These are phyloP conservation scores for Trametes pubescens DNA, from an alignment of 1,284 basidiomycete species.

Conservation along the genomic window DNA sequence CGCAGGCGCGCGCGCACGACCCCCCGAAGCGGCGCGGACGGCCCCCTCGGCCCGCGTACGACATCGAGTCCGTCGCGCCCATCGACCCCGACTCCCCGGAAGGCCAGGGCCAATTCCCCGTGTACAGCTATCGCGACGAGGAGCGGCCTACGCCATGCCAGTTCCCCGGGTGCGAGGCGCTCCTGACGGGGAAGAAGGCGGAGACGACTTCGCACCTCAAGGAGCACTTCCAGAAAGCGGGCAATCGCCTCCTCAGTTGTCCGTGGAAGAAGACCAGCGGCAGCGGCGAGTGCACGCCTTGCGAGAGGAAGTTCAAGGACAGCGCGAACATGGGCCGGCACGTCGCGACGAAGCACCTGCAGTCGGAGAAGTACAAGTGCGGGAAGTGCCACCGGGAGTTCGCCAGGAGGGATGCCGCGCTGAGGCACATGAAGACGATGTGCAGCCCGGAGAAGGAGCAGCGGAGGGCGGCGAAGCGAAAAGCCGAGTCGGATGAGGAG, in stretches of 20 bases:
- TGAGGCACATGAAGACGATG: slow-evolving; percentile 35
- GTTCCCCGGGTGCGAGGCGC: slow-evolving; percentile 23
- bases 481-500: slow-evolving; percentile 12
- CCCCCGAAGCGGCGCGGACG: slow-evolving; percentile 20
- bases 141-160: slow-evolving; percentile 24
- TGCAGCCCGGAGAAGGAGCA: slow-evolving; percentile 26
- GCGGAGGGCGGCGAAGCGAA: slow-evolving; percentile 10
- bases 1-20: slow-evolving; percentile 1
- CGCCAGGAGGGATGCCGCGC: slow-evolving; percentile 29
- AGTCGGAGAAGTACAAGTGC: slow-evolving; percentile 32
- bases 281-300: slow-evolving; percentile 13
- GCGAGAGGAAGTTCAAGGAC: slow-evolving; percentile 32
- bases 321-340: slow-evolving; percentile 34
- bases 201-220: slow-evolving; percentile 33
- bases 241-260: slow-evolving; percentile 21
- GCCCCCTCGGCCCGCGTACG: slow-evolving; percentile 20
- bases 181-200: slow-evolving; percentile 30
- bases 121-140: slow-evolving; percentile 30
- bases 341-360: slow-evolving; percentile 30
- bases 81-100: slow-evolving; percentile 22
- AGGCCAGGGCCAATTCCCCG: slow-evolving; percentile 24
- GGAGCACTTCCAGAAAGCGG: slow-evolving; percentile 25
- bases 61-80: slow-evolving; percentile 18
- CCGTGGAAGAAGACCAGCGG: slow-evolving; percentile 23
- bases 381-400: slow-evolving; percentile 29